Base-by-base conservation (phyloP, 768 basidiomycete genomes). In the Sistotremastrum suecicum region DNA sequence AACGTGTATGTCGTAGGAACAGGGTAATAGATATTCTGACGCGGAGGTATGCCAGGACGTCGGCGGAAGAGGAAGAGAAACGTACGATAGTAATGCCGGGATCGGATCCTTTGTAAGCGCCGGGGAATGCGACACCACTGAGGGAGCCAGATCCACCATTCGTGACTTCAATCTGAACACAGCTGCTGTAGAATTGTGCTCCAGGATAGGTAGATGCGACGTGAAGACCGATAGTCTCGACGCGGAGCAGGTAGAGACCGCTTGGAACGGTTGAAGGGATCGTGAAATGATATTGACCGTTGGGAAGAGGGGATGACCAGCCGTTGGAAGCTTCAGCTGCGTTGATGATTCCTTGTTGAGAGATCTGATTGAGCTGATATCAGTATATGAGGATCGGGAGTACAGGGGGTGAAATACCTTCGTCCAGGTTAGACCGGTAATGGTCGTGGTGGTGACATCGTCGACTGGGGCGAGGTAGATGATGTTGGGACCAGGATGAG, bases 141-240 rank as follows among this genome's bases (percentile, higher is more conserved):
- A 71, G 71, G 54, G 48, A 65, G 31, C 69, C 71, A 47, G 56
- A 68, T 41, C 70, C 70, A 28, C 47, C 51, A 34, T 66, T 55
- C 4, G 67, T 58, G 52, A 72, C 67, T 43, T 61, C 66, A 44
- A 71, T 67, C 51, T 75, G 72, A 11, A 70, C 71, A 45, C 72
- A 75, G 44, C 69, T 65, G 41, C 70, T 67, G 54, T 69, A 71
- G 56, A 72, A 68, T 51, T 71, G 69, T 39, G 70, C 70, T 33
- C 71, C 71, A 7, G 71, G 71, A 56, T 73, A 73, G 38, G 55
- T 54, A 28, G 48, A 50, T 3, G 70, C 68, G 31, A 66, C 64
- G 47, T 72, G 70, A 3, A 63, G 57, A 7, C 61, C 57, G 54
- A 60, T 53, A 8, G 47, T 40, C 38, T 50, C 49, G 31, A 41